These are phyloP conservation scores for Termitomyces sp. DNA, from an alignment of 768 basidiomycete species.

Conservation along the genomic window DNA sequence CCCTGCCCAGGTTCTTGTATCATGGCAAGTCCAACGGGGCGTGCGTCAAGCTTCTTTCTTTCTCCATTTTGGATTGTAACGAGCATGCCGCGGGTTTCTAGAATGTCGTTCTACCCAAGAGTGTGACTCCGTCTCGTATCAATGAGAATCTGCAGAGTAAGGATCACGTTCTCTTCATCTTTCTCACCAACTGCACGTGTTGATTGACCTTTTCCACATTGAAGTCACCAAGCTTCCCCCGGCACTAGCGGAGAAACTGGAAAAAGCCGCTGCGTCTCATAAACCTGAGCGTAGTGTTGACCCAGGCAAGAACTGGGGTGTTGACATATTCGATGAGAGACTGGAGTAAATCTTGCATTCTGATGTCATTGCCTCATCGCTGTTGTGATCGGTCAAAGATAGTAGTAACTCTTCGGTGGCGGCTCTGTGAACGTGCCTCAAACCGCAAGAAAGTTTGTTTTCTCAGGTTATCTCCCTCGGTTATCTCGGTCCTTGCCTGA, in stretches of 20 bases:
- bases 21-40: conserved; percentile 75
- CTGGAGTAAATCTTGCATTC: not conserved
- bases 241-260: conserved; percentile 37
- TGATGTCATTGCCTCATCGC: not conserved
- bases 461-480: not conserved
- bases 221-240: conserved; percentile 33
- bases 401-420: not conserved
- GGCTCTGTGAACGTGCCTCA: not conserved
- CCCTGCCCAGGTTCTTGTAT: conserved; percentile 70
- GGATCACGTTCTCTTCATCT: conserved; percentile 25
- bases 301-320: conserved; percentile 56
- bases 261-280: conserved; percentile 48
- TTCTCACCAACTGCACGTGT: not conserved
- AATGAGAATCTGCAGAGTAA: conserved; percentile 64
- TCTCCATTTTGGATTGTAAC: not conserved
- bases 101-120: conserved; percentile 75
- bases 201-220: conserved; percentile 26
- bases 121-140: conserved; percentile 63
- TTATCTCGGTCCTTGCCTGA: not conserved
- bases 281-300: conserved; percentile 50
- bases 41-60: conserved; percentile 30
- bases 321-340: conserved; percentile 56
- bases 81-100: conserved; percentile 18
- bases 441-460: not conserved
- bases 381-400: not conserved